Evolutionary conservation across 2,329 filamentous ascomycete species (phyloP).

Genomic region (Pleomassaria siparia): DNA sequence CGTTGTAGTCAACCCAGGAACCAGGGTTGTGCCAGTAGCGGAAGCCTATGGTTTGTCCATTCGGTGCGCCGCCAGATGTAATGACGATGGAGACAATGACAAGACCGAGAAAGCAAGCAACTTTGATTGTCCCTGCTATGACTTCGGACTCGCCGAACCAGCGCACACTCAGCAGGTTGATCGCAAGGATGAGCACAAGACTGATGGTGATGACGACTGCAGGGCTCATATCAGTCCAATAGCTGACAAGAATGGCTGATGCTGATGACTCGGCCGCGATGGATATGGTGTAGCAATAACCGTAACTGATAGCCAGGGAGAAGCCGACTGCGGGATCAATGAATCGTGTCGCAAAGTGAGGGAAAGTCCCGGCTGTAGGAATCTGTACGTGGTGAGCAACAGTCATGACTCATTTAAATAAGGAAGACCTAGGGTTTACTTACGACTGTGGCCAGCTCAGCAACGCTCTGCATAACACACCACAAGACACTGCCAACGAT

Average conservation of each 20-base stretch:
- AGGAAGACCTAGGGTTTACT: not conserved
- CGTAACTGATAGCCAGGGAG: slow-evolving; percentile 46
- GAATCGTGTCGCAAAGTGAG: slow-evolving; percentile 46
- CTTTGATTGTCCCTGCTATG: slow-evolving; percentile 43
- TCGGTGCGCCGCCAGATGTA: slow-evolving; percentile 50
- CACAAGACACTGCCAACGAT: not conserved
- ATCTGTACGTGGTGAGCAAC: not conserved
- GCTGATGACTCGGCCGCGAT: slow-evolving; percentile 52
- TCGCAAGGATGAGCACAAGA: slow-evolving; percentile 52
- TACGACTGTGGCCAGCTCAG: not conserved
- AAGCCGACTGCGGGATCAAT: slow-evolving; percentile 65
- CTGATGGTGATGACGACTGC: slow-evolving; percentile 57
- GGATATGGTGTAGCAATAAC: slow-evolving; percentile 50
- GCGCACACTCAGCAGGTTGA: slow-evolving; percentile 54
- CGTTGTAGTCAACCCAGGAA: slow-evolving; percentile 67
- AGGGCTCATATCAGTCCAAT: slow-evolving; percentile 55
- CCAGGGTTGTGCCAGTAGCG: slow-evolving; percentile 68
- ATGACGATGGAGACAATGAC: slow-evolving; percentile 25
- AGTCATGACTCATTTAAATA: not conserved
- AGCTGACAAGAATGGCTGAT: slow-evolving; percentile 41
- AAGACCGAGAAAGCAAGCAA: slow-evolving; percentile 41
- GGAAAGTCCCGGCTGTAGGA: not conserved
- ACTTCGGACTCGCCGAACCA: slow-evolving; percentile 54
- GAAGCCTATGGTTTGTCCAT: slow-evolving; percentile 63
- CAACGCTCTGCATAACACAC: not conserved